Evolutionary conservation across 208 protist genomes (phyloP), one percentile per base, ranked within the genome.

Genomic region (Crithidia sp.): DNA sequence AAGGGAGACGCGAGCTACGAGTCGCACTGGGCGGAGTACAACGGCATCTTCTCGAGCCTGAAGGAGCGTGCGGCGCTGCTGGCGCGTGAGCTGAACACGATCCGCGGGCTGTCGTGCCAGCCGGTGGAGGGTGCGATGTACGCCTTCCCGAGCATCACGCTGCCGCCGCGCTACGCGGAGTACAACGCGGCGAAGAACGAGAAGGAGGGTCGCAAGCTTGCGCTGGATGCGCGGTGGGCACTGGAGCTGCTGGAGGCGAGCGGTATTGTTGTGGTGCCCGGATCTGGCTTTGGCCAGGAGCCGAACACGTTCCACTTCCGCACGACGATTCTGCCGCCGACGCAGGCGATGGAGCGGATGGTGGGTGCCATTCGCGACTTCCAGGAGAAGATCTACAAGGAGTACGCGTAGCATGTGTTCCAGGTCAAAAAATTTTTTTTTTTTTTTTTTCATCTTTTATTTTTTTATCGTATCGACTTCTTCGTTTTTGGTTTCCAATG

Each of bases 301-400:
- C 70, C 89, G 14, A 97, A 96, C 53, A 99, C 99, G 19, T 97
- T 93, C 69, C 99, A 99, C 90, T 99, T 99, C 82, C 93, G 99
- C 74, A 99, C 93, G 16, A 99, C 99, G 40, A 99, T 99, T 79
- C 90, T 99, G 28, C 99, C 99, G 19, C 89, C 91, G 16, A 98
- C 98, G 75, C 86, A 98, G 16, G 75, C 98, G 60, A 98, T 99
- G 75, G 84, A 98, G 74, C 77, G 82, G n/a, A 84, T 97, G 85
- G 86, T 93, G 82, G 67, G 69, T 45, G 47, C 76, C 37, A 85
- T 96, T 67, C 83, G 88, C 67, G 60, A 54, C 37, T 86, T 93
- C 66, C 91, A 96, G 76, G 82, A 92, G 52, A 54, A 60, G 47
- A 61, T 95, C n/a, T 91, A 89, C 75, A 40, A 36, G 7, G 76